Base-by-base conservation (phyloP, 441 rosid species). In the Adansonia gregorii region DNA sequence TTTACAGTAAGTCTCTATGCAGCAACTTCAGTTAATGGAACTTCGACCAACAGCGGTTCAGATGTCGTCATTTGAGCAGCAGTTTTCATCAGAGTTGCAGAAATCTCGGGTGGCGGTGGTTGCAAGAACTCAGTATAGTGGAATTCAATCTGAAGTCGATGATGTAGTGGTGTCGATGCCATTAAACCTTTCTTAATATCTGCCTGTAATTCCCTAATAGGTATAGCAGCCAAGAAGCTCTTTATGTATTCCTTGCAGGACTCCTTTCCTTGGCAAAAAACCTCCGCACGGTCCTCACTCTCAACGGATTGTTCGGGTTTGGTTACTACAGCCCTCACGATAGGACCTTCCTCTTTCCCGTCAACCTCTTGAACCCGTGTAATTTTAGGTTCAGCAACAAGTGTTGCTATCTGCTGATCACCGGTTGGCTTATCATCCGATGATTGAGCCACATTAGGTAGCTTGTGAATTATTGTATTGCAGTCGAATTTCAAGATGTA, bases 201-300 rank as follows among this genome's bases (percentile, higher is more conserved):
- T 27, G 80, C 86, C 82, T 88, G 96, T 86, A 94, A 35, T 79
- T 92, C 94, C 61, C 94, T 81, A 35, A 92, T 72, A 39, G 97
- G 97, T 54, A 94, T 90, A n/a, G 94, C 95, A 45, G 97, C 98
- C 88, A 93, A 83, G 88, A 94, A 94, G 73, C 83, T 94, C 86
- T 94, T 94, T 0, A 94, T 91, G 67, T 92, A 94, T 83, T 91
- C 97, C 82, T 91, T 94, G 83, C 98, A 92, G 2, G 93, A 83
- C 76, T 91, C 94, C 56, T 91, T 94, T 69, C 97, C 96, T 72
- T 63, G 77, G 78, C 90, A 87, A 22, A 87, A 67, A 41, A 84
- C 68, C 78, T 83, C 90, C 58, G 74, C 83, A 45, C 67, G 75
- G 46, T 63, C 78, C 56, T 15, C 78, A 8, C 48, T 70, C 70